Conservation (phyloP, 352 stramenopile species). For the Pythium apleroticum region DNA sequence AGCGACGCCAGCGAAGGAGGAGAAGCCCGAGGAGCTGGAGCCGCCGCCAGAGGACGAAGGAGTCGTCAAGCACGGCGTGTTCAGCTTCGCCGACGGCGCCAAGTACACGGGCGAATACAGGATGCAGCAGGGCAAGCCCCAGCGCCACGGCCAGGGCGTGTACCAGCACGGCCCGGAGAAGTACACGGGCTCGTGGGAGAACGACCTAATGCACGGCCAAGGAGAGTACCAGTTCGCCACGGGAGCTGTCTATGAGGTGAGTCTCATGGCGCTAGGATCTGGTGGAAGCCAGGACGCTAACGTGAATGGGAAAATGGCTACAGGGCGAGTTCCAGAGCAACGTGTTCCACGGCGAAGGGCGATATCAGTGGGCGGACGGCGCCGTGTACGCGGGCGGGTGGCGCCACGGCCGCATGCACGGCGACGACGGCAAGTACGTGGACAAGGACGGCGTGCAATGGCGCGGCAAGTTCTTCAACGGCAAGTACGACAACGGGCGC, state of each 20-base stretch:
- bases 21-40: slow-evolving; percentile 35
- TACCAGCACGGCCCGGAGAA: slow-evolving; percentile 57
- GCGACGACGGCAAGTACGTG: slow-evolving; percentile 55
- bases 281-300: neutral
- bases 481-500: slow-evolving; percentile 83
- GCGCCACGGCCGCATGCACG: slow-evolving; percentile 73
- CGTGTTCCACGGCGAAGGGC: slow-evolving; percentile 57
- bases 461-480: slow-evolving; percentile 71
- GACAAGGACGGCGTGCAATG: slow-evolving; percentile 78
- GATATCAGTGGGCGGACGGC: slow-evolving; percentile 70
- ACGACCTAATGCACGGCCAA: slow-evolving; percentile 68
- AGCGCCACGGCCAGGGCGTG: slow-evolving; percentile 50
- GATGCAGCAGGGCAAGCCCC: slow-evolving; percentile 24
- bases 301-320: neutral
- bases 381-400: slow-evolving; percentile 62
- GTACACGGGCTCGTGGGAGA: slow-evolving; percentile 63
- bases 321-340: slow-evolving; percentile 65
- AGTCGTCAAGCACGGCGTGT: slow-evolving; percentile 44
- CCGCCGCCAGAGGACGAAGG: slow-evolving; percentile 36
- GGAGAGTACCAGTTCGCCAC: slow-evolving; percentile 69
- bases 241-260: slow-evolving; percentile 65
- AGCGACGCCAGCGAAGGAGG: slow-evolving; percentile 26
- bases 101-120: slow-evolving; percentile 64
- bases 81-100: slow-evolving; percentile 66
- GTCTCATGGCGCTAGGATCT: neutral